Evolutionary conservation across 192 early-diverging fungal genomes (phyloP), one percentile per base, ranked within the genome.

Genomic region (Coemansia reversa): DNA sequence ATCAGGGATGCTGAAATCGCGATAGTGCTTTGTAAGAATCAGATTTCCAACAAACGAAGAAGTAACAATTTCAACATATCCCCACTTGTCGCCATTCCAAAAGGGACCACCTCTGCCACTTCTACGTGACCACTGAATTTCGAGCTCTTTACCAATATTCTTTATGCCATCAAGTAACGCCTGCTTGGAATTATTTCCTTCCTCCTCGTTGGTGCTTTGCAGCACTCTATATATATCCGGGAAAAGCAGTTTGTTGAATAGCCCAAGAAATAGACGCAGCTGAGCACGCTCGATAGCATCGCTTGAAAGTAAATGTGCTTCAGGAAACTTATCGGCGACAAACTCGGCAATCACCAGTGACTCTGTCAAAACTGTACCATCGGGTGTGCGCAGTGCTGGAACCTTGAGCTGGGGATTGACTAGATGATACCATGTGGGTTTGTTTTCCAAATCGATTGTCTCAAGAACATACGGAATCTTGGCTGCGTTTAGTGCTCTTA

Each of bases 341-440:
- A 81, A 87, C 69, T 92, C 89, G 47, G 87, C 67, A 35, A 90
- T 81, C 30, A 92, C 84, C 19, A 88, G 70, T 6, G 84, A 86
- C 58, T 92, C 90, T 57, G 84, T 83, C 47, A 92, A 76, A 23
- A 84, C 73, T 7, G 70, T 65, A n/a, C 83, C 84, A 24, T 86
- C 82, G 33, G 76, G 68, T 4, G 82, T 62, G 11, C 71, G 74
- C 52, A 92, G 62, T 1, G 88, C 80, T 20, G 90, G 90, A 3
- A 92, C 88, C 60, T 90, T 87, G 55, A 81, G 73, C 30, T n/a
- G n/a, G n/a, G 88, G 87, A 75, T 92, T 90, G 35, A 86, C 84
- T 47, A 82, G 80, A 57, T 75, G 66, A 52, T 83, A 90, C 76
- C 88, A 87, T 7, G 76, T 67, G 19, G 88, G 89, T 42, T 89